Percentiles rank a stretch among this genome's conserved stretches.
These are phyloP conservation scores for Backusella luteola DNA, from an alignment of 192 early-diverging fungal genomes.

Conservation along the genomic window DNA sequence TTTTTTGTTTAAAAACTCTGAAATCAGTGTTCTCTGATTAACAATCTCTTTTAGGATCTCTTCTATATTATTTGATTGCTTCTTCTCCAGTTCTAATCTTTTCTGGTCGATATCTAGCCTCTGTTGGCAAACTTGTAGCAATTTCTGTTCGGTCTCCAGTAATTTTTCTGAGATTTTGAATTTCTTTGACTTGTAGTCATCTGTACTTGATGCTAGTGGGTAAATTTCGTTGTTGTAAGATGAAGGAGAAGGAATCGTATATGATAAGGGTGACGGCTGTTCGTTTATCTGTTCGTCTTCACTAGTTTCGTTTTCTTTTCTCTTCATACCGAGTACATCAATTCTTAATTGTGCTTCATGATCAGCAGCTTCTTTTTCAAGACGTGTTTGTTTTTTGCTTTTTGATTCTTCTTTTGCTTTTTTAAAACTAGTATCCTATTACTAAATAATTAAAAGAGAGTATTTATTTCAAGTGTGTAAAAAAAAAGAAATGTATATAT, in stretches of 20 bases:
- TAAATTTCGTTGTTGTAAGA: neutral
- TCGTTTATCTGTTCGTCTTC: neutral
- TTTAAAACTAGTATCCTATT: neutral
- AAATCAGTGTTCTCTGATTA: neutral
- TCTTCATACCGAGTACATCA: neutral
- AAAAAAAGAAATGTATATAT: neutral
- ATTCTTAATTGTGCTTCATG: neutral
- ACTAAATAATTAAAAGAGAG: neutral
- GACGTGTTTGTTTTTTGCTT: neutral
- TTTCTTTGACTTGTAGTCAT: neutral
- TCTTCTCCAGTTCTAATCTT: neutral
- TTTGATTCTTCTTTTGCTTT: slow-evolving; percentile 5
- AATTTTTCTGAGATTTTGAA: neutral
- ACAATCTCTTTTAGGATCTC: neutral
- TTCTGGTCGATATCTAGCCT: neutral
- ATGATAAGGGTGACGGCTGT: neutral
- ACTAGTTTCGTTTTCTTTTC: neutral
- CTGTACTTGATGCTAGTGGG: neutral
- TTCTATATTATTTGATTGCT: neutral
- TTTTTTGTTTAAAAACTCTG: neutral
- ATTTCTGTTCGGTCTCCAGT: neutral
- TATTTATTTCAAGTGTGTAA: neutral
- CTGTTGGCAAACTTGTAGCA: neutral
- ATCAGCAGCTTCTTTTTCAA: neutral
- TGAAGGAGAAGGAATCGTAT: neutral